A percentile compares a stretch with the other conserved stretches of the same genome.
Evolutionary conservation across 352 stramenopile genomes (phyloP).

Genomic region (Phytophthora multivora): DNA sequence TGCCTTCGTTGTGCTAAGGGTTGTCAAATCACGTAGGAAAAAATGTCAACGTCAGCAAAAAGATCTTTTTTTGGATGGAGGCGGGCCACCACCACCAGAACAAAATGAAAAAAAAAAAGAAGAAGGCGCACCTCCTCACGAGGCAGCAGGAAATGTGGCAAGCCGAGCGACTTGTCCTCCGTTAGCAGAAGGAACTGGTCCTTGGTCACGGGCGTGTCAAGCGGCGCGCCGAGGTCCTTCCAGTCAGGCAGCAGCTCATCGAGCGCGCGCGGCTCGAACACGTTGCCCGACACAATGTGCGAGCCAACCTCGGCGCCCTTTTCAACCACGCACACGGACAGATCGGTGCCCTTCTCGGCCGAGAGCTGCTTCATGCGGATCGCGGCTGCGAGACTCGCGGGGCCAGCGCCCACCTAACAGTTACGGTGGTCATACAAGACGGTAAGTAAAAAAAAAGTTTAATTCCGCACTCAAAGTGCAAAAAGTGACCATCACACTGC

Average conservation of each 20-base stretch:
- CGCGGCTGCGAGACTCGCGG: constrained; percentile 94
- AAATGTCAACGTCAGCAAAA: constrained; percentile 2
- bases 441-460: not conserved
- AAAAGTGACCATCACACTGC: constrained; percentile 28
- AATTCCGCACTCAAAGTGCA: constrained; percentile 8
- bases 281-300: constrained; percentile 98
- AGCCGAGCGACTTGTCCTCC: constrained; percentile 81
- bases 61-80: not conserved
- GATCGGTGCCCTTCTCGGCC: constrained; percentile 91
- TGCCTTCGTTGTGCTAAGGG: constrained; percentile 96
- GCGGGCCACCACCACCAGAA: constrained; percentile 10
- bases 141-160: constrained; percentile 95
- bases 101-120: not conserved
- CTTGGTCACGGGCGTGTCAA: constrained; percentile 93
- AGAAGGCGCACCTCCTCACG: constrained; percentile 87
- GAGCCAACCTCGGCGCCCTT: constrained; percentile 97
- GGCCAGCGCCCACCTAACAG: constrained; percentile 69
- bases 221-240: constrained; percentile 88
- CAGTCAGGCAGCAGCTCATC: constrained; percentile 97
- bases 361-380: constrained; percentile 99
- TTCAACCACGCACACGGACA: constrained; percentile 96
- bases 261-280: constrained; percentile 97
- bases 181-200: constrained; percentile 95
- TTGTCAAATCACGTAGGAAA: constrained; percentile 28
- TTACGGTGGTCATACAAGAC: too few relatives aligned